Percentiles rank a stretch among this genome's conserved stretches.
Evolutionary conservation across 345 rosid genomes (phyloP).

Genomic region (Bruguiera sexangula): DNA sequence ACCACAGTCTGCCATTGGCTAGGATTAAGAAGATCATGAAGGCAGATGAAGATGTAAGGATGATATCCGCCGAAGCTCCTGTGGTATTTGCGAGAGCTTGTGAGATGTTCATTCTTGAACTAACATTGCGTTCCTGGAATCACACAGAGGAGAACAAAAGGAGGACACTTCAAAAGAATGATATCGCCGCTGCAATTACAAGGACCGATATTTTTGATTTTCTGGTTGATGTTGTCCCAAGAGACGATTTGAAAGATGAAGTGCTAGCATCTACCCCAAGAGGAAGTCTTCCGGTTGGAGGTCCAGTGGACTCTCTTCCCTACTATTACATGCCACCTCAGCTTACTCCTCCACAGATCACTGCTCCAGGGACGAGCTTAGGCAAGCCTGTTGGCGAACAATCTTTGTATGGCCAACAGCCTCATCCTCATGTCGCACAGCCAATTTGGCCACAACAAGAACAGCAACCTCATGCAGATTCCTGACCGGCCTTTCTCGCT

Average conservation of each 20-base stretch:
- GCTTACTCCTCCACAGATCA: slow-evolving; percentile 29
- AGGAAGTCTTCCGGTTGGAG: slow-evolving; percentile 29
- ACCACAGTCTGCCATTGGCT: slow-evolving; percentile 40
- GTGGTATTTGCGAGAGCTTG: slow-evolving; percentile 41
- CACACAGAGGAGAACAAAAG: slow-evolving; percentile 45
- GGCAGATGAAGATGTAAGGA: slow-evolving; percentile 43
- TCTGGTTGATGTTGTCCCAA: slow-evolving; percentile 39
- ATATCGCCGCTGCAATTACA: slow-evolving; percentile 37
- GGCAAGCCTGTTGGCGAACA: slow-evolving; percentile 25
- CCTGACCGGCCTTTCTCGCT: slow-evolving; percentile 5
- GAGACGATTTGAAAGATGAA: slow-evolving; percentile 39
- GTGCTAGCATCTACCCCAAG: slow-evolving; percentile 25
- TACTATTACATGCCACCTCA: slow-evolving; percentile 32
- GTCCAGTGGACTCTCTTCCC: slow-evolving; percentile 28
- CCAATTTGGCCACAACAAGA: slow-evolving; percentile 33
- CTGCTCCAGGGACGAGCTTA: slow-evolving; percentile 15
- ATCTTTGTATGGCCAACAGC: slow-evolving; percentile 28
- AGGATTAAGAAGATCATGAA: slow-evolving; percentile 45
- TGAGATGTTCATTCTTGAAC: slow-evolving; percentile 42
- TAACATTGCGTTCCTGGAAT: slow-evolving; percentile 41
- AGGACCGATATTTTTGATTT: slow-evolving; percentile 42
- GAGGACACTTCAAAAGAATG: slow-evolving; percentile 43
- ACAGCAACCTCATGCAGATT: slow-evolving; percentile 26
- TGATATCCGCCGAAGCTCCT: slow-evolving; percentile 44
- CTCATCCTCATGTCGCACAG: slow-evolving; percentile 23